A percentile compares a stretch with the other conserved stretches of the same genome.
Evolutionary conservation across 441 rosid species (phyloP).

Genomic region (Erodium texanum): DNA sequence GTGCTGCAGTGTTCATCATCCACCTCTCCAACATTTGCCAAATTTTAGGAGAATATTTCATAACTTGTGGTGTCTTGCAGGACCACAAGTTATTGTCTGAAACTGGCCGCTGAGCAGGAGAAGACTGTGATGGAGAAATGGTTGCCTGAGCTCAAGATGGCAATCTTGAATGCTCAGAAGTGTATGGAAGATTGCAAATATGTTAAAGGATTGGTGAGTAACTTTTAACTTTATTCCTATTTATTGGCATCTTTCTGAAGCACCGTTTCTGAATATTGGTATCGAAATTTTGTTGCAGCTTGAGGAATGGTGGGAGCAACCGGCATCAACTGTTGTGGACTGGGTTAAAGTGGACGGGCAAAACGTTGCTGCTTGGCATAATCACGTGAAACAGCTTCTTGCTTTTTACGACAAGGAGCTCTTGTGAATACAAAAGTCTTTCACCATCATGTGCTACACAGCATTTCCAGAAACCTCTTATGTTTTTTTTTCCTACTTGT

Average conservation of each 20-base stretch:
- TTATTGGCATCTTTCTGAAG: neutral
- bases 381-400: conserved; percentile 84
- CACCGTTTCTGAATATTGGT: conserved; percentile 1
- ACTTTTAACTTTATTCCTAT: neutral
- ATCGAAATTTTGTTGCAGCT: conserved; percentile 40
- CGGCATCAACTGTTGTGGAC: conserved; percentile 80
- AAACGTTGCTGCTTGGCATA: conserved; percentile 73
- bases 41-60: too few species aligned
- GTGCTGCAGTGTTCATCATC: neutral
- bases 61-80: conserved; percentile 36
- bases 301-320: conserved; percentile 97
- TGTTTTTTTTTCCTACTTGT: too few species aligned
- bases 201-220: conserved; percentile 73
- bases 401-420: conserved; percentile 65
- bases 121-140: conserved; percentile 60
- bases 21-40: neutral
- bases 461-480: too few species aligned
- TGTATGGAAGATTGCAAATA: conserved; percentile 70
- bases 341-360: conserved; percentile 85
- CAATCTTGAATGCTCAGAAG: conserved; percentile 58
- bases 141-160: conserved; percentile 77
- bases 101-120: conserved; percentile 82
- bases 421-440: conserved; percentile 27
- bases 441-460: neutral
- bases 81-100: conserved; percentile 69